phyloP scores from a whole-genome alignment of 2,329 filamentous ascomycete genomes.

The Scytalidium lignicola region DNA sequence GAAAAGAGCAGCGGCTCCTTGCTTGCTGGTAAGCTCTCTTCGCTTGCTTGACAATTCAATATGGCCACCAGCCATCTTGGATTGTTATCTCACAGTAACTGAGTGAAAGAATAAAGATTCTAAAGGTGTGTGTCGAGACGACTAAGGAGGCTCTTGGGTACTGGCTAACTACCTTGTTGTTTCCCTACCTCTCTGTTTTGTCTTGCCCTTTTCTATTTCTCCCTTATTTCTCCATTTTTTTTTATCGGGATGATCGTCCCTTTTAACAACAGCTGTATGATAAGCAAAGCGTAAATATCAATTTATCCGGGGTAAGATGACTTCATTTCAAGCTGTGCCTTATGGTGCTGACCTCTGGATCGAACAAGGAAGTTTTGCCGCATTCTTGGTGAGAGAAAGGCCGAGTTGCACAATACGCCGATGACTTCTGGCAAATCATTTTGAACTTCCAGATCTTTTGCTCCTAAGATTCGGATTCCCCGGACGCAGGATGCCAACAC shows the following conservation, averaged over 20 bases:
- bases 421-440: not conserved
- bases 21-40: not conserved
- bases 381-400: not conserved
- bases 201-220: not conserved
- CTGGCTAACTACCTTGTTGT: not conserved
- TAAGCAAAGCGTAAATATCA: no score
- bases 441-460: not conserved
- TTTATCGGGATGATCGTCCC: no score
- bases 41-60: not conserved
- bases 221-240: no score
- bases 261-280: no score
- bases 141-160: not conserved
- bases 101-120: not conserved
- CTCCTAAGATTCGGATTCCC: not conserved
- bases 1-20: not conserved
- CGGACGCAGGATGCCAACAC: not conserved
- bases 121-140: not conserved
- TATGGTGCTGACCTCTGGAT: not conserved
- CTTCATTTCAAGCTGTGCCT: no score
- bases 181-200: not conserved
- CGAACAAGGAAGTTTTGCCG: not conserved
- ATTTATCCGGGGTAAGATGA: no score
- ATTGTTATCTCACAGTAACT: not conserved
- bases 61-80: not conserved
- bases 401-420: not conserved